Evolutionary conservation across 495 filamentous ascomycete species (phyloP).

Genomic region (Podospora pseudocomata): DNA sequence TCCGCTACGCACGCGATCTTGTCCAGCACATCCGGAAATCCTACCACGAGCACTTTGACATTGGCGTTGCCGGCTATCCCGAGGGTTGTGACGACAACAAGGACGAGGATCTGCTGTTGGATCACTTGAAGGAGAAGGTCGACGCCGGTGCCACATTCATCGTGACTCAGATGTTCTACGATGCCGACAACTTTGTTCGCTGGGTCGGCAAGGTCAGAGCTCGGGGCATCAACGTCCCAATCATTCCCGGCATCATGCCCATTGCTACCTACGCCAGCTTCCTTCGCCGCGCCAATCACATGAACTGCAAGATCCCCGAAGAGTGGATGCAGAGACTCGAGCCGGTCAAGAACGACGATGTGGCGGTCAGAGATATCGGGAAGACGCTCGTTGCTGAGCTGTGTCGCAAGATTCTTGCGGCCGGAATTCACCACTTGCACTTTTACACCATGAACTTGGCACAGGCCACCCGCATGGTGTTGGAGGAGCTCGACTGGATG

Average conservation of each 20-base stretch:
- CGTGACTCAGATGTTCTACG: constrained; percentile 99
- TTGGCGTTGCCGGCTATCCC: constrained; percentile 95
- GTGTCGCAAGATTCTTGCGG: constrained; percentile 76
- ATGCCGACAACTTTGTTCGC: constrained; percentile 85
- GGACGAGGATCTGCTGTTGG: constrained; percentile 76
- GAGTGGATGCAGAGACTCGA: constrained; percentile 79
- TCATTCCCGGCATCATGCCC: constrained; percentile 98
- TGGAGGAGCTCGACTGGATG: constrained; percentile 79
- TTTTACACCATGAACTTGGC: constrained; percentile 99
- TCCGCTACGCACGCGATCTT: constrained; percentile 88
- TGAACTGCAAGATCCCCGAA: constrained; percentile 74
- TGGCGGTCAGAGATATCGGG: constrained; percentile 84
- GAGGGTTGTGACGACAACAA: constrained; percentile 93
- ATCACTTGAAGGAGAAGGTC: constrained; percentile 96
- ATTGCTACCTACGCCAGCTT: constrained; percentile 94
- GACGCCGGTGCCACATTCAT: constrained; percentile 92
- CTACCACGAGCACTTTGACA: constrained; percentile 95
- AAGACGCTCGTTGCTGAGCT: constrained; percentile 87
- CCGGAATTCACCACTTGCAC: constrained; percentile 84
- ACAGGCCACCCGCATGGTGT: constrained; percentile 86
- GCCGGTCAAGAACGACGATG: constrained; percentile 94
- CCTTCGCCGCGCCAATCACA: constrained; percentile 82
- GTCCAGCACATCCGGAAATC: constrained; percentile 85
- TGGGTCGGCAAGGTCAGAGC: constrained; percentile 86
- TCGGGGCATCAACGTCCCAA: constrained; percentile 81